These are phyloP conservation scores for Bonia amplexicaulis DNA, from an alignment of 176 grass and related monocot species.

Conservation along the genomic window DNA sequence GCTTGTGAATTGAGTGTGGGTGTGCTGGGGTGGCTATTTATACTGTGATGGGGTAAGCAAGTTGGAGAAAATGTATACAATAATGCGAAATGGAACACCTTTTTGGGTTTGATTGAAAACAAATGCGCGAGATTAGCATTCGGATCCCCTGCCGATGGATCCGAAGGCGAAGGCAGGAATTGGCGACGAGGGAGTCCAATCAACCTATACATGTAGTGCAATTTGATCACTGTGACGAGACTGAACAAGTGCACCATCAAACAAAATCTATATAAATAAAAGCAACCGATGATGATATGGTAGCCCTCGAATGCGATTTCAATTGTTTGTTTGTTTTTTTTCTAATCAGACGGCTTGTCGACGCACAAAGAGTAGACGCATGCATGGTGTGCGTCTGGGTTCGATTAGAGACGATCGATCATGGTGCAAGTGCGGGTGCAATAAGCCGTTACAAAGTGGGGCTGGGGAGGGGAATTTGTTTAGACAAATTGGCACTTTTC, in stretches of 20 bases:
- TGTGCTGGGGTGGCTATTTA: slow-evolving; percentile 37
- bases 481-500: not conserved
- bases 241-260: not conserved
- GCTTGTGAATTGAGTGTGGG: slow-evolving; percentile 11
- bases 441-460: not conserved
- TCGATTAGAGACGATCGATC: not conserved
- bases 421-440: not conserved
- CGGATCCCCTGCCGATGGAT: not conserved
- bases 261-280: too few relatives aligned
- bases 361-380: not conserved
- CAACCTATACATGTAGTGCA: not conserved
- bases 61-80: not conserved
- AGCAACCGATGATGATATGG: not conserved
- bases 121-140: not conserved
- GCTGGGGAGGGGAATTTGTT: not conserved
- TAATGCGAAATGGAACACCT: not conserved
- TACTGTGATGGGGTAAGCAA: slow-evolving; percentile 21
- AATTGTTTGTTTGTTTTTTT: not conserved
- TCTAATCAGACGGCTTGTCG: too few relatives aligned
- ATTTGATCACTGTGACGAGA: not conserved
- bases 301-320: not conserved
- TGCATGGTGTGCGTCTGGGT: not conserved
- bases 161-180: not conserved
- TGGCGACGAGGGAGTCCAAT: not conserved
- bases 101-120: not conserved